phyloP scores from a whole-genome alignment of 2,329 filamentous ascomycete species.

The Exophiala mesophila region DNA sequence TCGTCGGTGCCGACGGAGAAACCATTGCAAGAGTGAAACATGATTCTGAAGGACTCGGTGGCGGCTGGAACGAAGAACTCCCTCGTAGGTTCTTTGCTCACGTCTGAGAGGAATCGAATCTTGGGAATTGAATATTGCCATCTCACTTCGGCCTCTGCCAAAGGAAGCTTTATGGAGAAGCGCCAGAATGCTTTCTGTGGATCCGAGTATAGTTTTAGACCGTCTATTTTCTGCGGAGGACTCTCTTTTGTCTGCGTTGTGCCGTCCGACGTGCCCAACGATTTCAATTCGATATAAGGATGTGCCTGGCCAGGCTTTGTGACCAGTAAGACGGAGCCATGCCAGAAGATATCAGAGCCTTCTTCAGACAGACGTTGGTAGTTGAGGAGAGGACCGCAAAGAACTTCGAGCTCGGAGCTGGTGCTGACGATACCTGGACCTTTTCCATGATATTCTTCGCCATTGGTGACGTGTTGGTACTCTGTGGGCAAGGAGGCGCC shows the following conservation, averaged over 20 bases:
- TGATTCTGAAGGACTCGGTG: slow-evolving; percentile 62
- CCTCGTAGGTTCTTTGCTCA: slow-evolving; percentile 44
- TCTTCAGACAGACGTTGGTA: slow-evolving; percentile 41
- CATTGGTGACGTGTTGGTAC: slow-evolving; percentile 13
- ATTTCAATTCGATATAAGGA: slow-evolving; percentile 55
- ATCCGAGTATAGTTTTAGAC: slow-evolving; percentile 58
- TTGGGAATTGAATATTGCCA: slow-evolving; percentile 74
- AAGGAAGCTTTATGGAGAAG: slow-evolving; percentile 57
- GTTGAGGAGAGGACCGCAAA: slow-evolving; percentile 47
- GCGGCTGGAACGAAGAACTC: slow-evolving; percentile 55
- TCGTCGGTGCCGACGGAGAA: slow-evolving; percentile 63
- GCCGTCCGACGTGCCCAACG: slow-evolving; percentile 37
- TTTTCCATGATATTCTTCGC: slow-evolving; percentile 22
- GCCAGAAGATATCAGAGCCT: slow-evolving; percentile 51
- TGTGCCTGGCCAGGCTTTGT: slow-evolving; percentile 64
- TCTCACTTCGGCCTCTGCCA: slow-evolving; percentile 65
- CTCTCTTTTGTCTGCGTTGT: slow-evolving; percentile 2
- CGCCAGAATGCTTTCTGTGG: slow-evolving; percentile 55
- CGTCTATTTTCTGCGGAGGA: slow-evolving; percentile 31
- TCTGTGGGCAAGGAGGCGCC: slow-evolving; percentile 7
- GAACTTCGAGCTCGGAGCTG: slow-evolving; percentile 34
- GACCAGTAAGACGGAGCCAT: slow-evolving; percentile 81
- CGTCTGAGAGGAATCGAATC: slow-evolving; percentile 56
- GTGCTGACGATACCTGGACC: slow-evolving; percentile 26
- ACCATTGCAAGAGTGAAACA: slow-evolving; percentile 66